These are phyloP conservation scores for Coemansia reversa DNA, from an alignment of 192 early-diverging fungal species.

Conservation along the genomic window DNA sequence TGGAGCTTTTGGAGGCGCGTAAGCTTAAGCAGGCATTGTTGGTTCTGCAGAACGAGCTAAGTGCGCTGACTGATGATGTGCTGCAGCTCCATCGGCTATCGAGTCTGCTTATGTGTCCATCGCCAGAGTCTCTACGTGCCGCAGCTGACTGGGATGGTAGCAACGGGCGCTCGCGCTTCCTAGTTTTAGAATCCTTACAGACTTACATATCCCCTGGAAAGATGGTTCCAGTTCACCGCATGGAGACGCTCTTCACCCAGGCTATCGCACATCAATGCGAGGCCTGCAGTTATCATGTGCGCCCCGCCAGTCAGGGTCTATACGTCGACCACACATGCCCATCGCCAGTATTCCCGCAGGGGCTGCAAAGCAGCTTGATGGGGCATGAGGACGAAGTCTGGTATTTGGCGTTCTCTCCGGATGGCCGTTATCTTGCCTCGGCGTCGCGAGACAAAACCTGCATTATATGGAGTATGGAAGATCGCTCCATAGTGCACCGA, in stretches of 20 bases:
- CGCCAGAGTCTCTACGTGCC: conserved; percentile 62
- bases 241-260: conserved; percentile 81
- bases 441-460: conserved; percentile 84
- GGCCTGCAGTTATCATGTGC: conserved; percentile 80
- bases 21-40: conserved; percentile 71
- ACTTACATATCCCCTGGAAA: conserved; percentile 72
- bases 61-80: conserved; percentile 66
- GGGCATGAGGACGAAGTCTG: conserved; percentile 94
- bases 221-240: conserved; percentile 87
- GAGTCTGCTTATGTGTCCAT: conserved; percentile 31
- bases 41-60: conserved; percentile 78
- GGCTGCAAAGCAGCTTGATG: conserved; percentile 56
- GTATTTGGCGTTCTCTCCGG: conserved; percentile 89
- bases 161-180: conserved; percentile 50
- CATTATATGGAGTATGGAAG: conserved; percentile 85
- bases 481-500: conserved; percentile 31
- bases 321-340: conserved; percentile 52
- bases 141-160: conserved; percentile 82
- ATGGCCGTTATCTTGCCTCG: conserved; percentile 86
- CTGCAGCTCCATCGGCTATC: conserved; percentile 74
- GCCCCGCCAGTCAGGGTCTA: conserved; percentile 23
- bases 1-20: conserved; percentile 78
- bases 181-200: conserved; percentile 47
- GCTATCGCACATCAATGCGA: conserved; percentile 70
- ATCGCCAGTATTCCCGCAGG: conserved; percentile 33